phyloP scores from a whole-genome alignment of 306 rosid genomes.

The Trifolium repens region DNA sequence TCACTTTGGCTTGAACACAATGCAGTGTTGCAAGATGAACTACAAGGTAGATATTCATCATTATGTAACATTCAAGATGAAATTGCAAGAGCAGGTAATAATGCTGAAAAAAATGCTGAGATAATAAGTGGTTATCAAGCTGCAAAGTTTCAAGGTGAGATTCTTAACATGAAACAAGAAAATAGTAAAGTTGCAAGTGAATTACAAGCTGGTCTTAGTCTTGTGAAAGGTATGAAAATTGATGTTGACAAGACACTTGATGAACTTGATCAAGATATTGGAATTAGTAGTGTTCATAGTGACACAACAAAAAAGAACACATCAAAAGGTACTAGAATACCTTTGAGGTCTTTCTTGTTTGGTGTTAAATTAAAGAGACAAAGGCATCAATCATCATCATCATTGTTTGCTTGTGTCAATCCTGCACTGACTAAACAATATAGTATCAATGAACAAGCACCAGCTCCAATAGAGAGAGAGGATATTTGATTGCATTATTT shows the following conservation, averaged over 20 bases:
- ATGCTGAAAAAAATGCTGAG: conserved; percentile 31
- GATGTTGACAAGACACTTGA: conserved; percentile 74
- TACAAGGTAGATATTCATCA: conserved; percentile 63
- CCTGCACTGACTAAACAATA: conserved; percentile 62
- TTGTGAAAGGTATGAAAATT: conserved; percentile 61
- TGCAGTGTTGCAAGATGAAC: conserved; percentile 70
- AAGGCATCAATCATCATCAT: conserved; percentile 42
- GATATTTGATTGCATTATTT: not conserved
- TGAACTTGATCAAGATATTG: conserved; percentile 63
- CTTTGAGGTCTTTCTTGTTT: conserved; percentile 88
- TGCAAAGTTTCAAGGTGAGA: conserved; percentile 93
- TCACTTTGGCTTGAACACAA: conserved; percentile 90
- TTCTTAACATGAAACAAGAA: conserved; percentile 88
- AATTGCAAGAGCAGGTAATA: conserved; percentile 52
- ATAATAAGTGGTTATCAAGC: conserved; percentile 66
- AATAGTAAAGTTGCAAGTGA: conserved; percentile 73
- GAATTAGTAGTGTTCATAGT: conserved; percentile 36
- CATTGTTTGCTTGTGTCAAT: conserved; percentile 59
- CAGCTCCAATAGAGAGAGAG: conserved; percentile 39
- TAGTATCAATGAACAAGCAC: conserved; percentile 41
- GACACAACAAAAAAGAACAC: conserved; percentile 25
- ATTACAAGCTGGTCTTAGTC: conserved; percentile 67
- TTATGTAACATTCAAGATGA: conserved; percentile 69
- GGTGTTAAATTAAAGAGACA: conserved; percentile 85
- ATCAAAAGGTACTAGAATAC: conserved; percentile 59